Conservation (phyloP, 2,329 filamentous ascomycete genomes). For the Neospermospora avenae region DNA sequence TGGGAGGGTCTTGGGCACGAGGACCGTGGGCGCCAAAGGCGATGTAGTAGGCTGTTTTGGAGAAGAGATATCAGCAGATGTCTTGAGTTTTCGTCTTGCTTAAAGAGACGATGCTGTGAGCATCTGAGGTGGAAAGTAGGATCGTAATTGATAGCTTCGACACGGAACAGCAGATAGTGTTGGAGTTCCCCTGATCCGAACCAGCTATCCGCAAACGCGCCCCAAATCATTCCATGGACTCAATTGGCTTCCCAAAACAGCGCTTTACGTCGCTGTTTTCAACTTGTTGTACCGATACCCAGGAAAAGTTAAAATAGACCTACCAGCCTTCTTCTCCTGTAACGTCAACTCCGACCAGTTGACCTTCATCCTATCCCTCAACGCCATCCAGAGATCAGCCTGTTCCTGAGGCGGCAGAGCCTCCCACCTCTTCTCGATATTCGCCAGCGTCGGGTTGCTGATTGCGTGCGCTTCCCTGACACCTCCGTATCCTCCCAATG, state of each 20-base stretch:
- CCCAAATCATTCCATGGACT: background rate
- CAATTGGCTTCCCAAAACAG: background rate
- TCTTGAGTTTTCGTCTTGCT: background rate
- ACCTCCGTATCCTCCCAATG: background rate
- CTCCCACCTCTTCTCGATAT: conserved; percentile 99
- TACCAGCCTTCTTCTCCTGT: conserved; percentile 99
- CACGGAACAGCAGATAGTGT: background rate
- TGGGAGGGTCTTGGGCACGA: conserved; percentile 76
- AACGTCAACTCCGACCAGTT: conserved; percentile 94
- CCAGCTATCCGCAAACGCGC: background rate
- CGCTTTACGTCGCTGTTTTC: no score
- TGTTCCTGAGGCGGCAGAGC: conserved; percentile 97
- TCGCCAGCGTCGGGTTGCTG: conserved; percentile 93
- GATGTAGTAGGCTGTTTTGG: conserved; percentile 86
- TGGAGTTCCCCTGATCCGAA: background rate
- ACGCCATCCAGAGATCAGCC: conserved; percentile 97
- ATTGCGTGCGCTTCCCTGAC: conserved; percentile 67
- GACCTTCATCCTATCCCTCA: conserved; percentile 97
- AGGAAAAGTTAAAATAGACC: no score
- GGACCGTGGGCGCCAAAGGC: conserved; percentile 96
- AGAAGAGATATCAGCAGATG: conserved; percentile 18
- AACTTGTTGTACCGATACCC: no score
- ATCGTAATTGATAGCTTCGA: no score
- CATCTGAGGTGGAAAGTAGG: no score
- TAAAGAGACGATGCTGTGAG: background rate